Evolutionary conservation across 2,329 filamentous ascomycete species (phyloP).

Genomic region (Aspergillus brasiliensis): DNA sequence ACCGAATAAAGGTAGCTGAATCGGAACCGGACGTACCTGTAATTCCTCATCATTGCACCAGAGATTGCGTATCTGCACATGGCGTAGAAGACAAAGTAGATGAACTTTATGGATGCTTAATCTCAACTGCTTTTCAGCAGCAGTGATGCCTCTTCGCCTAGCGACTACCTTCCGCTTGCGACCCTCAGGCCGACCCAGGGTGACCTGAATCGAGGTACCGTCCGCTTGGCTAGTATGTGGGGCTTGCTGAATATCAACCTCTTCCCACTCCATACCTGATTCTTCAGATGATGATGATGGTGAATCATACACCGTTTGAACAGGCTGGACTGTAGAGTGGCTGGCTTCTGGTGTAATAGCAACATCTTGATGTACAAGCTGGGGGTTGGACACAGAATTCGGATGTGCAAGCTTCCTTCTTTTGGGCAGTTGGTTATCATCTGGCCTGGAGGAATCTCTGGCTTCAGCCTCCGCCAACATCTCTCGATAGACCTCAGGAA

Average conservation of each 20-base stretch:
- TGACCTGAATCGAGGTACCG: conserved; percentile 39
- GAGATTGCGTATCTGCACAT: conserved; percentile 74
- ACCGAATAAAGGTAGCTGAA: neutral
- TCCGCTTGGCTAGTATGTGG: conserved; percentile 23
- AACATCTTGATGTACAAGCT: conserved; percentile 15
- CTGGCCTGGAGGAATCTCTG: conserved; percentile 29
- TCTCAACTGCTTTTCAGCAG: conserved; percentile 62
- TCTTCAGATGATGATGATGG: conserved; percentile 57
- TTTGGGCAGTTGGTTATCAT: conserved; percentile 37
- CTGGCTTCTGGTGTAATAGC: conserved; percentile 8
- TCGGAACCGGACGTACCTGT: conserved; percentile 51
- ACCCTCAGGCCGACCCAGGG: conserved; percentile 36
- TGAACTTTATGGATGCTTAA: conserved; percentile 85
- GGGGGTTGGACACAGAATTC: conserved; percentile 13
- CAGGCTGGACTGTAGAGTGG: conserved; percentile 15
- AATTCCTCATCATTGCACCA: conserved; percentile 82
- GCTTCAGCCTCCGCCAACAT: conserved; percentile 46
- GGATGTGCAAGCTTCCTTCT: conserved; percentile 40
- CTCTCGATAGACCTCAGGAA: conserved; percentile 44
- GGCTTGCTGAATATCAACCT: conserved; percentile 52
- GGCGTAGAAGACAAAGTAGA: conserved; percentile 76
- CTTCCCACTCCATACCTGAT: conserved; percentile 67
- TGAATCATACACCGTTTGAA: conserved; percentile 41
- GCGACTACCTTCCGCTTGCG: conserved; percentile 26
- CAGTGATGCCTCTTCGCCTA: conserved; percentile 56